These are phyloP conservation scores for Blastobotrys mokoenaii DNA, from an alignment of 805 yeast genomes.

Conservation along the genomic window DNA sequence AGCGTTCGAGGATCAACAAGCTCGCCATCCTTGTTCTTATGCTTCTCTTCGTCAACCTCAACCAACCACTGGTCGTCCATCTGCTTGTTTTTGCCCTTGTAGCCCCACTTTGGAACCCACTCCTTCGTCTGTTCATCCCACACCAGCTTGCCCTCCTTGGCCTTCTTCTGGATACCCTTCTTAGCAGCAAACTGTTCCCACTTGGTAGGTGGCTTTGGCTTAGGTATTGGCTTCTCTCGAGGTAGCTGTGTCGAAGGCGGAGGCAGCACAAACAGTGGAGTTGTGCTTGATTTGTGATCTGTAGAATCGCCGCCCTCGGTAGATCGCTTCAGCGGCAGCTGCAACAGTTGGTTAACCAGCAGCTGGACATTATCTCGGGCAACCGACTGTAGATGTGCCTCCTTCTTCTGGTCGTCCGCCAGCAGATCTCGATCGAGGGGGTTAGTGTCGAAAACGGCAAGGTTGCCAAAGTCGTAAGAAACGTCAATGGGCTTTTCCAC, in stretches of 20 bases:
- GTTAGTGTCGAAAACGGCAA: slow-evolving; percentile 83
- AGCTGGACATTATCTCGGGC: slow-evolving; percentile 92
- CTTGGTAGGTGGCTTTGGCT: slow-evolving; percentile 82
- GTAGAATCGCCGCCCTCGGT: slow-evolving; percentile 57
- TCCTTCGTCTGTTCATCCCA: slow-evolving; percentile 84
- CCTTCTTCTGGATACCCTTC: slow-evolving; percentile 90
- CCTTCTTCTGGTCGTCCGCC: slow-evolving; percentile 46
- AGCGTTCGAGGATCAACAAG: slow-evolving; percentile 82
- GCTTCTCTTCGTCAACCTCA: slow-evolving; percentile 73
- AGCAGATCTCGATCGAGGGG: slow-evolving; percentile 60
- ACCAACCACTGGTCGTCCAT: slow-evolving; percentile 91
- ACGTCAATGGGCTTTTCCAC: slow-evolving; percentile 91
- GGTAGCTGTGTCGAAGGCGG: slow-evolving; percentile 77
- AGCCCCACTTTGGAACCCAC: slow-evolving; percentile 99
- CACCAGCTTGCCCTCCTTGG: slow-evolving; percentile 80
- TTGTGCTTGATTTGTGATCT: slow-evolving; percentile 51
- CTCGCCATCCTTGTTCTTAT: slow-evolving; percentile 37
- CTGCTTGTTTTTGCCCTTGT: slow-evolving; percentile 83
- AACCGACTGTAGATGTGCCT: slow-evolving; percentile 50
- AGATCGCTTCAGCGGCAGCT: slow-evolving; percentile 82
- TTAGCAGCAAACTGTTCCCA: slow-evolving; percentile 96
- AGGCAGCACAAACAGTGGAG: slow-evolving; percentile 80
- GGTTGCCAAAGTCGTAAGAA: slow-evolving; percentile 79
- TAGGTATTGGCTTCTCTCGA: slow-evolving; percentile 92
- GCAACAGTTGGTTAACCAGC: slow-evolving; percentile 79